These are phyloP conservation scores for Xerocomellus amylosporus DNA, from an alignment of 768 basidiomycete genomes.

Conservation along the genomic window DNA sequence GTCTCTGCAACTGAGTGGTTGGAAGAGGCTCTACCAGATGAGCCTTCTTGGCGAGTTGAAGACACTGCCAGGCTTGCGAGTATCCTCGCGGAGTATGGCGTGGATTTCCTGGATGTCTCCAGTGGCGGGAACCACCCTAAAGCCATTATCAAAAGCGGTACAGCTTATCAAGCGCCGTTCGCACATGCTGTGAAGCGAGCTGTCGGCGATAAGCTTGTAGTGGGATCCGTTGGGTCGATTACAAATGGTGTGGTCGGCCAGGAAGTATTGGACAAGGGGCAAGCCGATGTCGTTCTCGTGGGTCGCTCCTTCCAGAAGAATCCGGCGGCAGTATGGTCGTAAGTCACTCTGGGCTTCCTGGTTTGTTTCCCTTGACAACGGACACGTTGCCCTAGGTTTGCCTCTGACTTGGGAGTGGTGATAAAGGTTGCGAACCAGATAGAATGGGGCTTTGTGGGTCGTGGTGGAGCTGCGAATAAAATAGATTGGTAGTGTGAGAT, in stretches of 20 bases:
- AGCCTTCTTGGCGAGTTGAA: conserved; percentile 64
- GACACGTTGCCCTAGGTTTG: conserved; percentile 33
- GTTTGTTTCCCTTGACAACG: background rate
- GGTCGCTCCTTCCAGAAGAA: conserved; percentile 60
- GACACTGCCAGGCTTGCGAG: conserved; percentile 63
- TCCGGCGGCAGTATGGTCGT: conserved; percentile 45
- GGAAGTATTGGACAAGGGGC: conserved; percentile 39
- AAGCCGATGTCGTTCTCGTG: conserved; percentile 48
- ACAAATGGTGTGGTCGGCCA: conserved; percentile 42
- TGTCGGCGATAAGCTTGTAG: conserved; percentile 39
- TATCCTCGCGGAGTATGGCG: conserved; percentile 58
- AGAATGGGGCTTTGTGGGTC: conserved; percentile 49
- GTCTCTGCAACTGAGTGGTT: conserved; percentile 77
- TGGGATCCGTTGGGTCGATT: conserved; percentile 28
- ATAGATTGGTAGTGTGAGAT: conserved; percentile 15
- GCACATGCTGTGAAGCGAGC: conserved; percentile 52
- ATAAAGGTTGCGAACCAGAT: conserved; percentile 52
- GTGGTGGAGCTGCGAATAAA: conserved; percentile 18
- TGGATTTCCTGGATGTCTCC: conserved; percentile 76
- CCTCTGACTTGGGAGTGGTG: conserved; percentile 52
- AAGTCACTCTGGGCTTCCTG: conserved; percentile 3
- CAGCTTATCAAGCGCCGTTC: conserved; percentile 56
- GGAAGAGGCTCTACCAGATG: conserved; percentile 52
- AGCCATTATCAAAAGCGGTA: conserved; percentile 27
- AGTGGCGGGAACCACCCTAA: conserved; percentile 54